Evolutionary conservation across 2,329 filamentous ascomycete genomes (phyloP), one percentile per base, ranked within the genome.

Genomic region (Didymella sp.): DNA sequence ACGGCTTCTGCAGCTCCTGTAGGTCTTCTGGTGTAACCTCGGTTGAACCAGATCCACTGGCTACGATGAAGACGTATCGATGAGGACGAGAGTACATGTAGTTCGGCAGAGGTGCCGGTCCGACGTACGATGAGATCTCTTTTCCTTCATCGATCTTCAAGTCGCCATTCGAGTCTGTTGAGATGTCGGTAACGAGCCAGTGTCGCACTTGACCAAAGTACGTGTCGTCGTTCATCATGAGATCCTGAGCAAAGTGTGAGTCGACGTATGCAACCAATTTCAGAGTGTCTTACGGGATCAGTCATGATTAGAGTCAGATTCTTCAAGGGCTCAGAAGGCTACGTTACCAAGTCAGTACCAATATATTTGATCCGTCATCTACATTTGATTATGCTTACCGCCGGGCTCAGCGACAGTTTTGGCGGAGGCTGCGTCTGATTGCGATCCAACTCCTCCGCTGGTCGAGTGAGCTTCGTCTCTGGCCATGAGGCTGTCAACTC

Each of bases 181-280:
- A 56, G 4, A 67, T 19, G 21, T 64, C 61, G n/a, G 56, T 67
- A 13, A 61, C 58, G 27, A 69, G 57, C 66, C 66, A 66, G 40
- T 69, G 66, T 15, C 66, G 61, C 1, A 69, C 64, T 51, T 67
- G 66, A 11, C 63, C 66, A 21, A 64, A 66, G 41, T 63, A 59
- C 0, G 57, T 62, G 57, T 69, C 64, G 31, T 67, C 46, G 22
- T 63, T 56, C 58, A 61, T 64, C 60, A 66, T 63, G 11, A 69
- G 63, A 21, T 69, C 63, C 60, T 62, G 13, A 2, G 11, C 6
- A 9, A 8, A 19, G 4, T 30, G 43, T 58, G 19, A 58, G 49
- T n/a, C 19, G 30, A 17, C 5, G 38, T 4, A 19, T 8, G 24
- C 15, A 22, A 15, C 12, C 38, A 31, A 17, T 4, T 35, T 3